Evolutionary conservation across 768 basidiomycete species (phyloP), one percentile per base, ranked within the genome.

Genomic region (Serendipita sp.): DNA sequence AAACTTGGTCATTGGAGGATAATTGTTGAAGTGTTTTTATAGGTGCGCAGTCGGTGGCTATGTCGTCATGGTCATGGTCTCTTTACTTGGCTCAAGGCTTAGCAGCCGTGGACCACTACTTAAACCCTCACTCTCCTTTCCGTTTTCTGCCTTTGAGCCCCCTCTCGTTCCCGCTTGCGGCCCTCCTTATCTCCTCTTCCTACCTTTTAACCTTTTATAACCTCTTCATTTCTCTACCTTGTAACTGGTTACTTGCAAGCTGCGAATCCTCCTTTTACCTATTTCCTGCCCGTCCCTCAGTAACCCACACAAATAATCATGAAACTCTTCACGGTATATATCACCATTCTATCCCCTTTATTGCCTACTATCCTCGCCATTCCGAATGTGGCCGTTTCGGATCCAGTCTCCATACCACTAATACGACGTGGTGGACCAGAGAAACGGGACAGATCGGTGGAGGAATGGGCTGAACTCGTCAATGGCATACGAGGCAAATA

Each of bases 381-480:
- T 34, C 33, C 55, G 5, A 50, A 6, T 31, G 29, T 31, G 5
- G 4, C 48, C n/a, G 6, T 50, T 16, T 31, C 48, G n/a, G 29
- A 50, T 16, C 55, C 55, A 3, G 16, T 60, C 23, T 27, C 55
- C 55, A n/a, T 60, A 5, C 55, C 55, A 34, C 27, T 60, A 8
- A 60, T 60, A 16, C 27, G 27, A 8, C 55, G 55, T 34, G 48
- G 18, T 31, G 55, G 55, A n/a, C 23, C 34, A 3, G 55, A 60
- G n/a, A 60, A 36, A 36, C 3, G 55, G 8, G 55, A 60, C 8
- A 16, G 16, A 23, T 27, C 55, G 8, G 34, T 34, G 16, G 55
- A 29, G 16, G 55, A 60, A 60, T 60, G 55, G 55, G 55, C 55
- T n/a, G 55, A 60, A 10, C 55, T 60, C 34, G 55, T 34, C 33